A percentile compares a stretch with the other conserved stretches of the same genome.
phyloP scores from a whole-genome alignment of 495 filamentous ascomycete species.

The Aspergillus taichungensis region DNA sequence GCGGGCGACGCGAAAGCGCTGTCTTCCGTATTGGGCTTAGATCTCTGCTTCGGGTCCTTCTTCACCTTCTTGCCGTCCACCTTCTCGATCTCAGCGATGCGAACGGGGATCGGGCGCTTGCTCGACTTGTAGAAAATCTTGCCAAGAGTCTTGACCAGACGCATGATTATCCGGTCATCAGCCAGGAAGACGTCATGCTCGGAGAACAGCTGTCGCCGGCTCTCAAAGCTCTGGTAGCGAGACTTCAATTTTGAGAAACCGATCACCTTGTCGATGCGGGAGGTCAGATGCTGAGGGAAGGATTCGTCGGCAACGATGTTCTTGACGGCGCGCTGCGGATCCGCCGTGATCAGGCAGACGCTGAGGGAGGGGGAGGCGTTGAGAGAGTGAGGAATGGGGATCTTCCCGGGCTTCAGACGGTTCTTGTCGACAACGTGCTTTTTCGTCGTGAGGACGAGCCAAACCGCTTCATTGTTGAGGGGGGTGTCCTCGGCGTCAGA shows the following conservation, averaged over 20 bases:
- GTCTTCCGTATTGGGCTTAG: slow-evolving; percentile 26
- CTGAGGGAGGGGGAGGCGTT: slow-evolving; percentile 51
- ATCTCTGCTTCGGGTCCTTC: slow-evolving; percentile 33
- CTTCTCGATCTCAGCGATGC: slow-evolving; percentile 53
- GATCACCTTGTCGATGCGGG: slow-evolving; percentile 72
- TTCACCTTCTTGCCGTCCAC: slow-evolving; percentile 59
- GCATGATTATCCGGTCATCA: slow-evolving; percentile 72
- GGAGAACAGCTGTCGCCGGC: slow-evolving; percentile 67
- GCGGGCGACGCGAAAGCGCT: slow-evolving; percentile 38
- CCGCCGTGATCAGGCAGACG: slow-evolving; percentile 75
- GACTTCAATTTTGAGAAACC: slow-evolving; percentile 72
- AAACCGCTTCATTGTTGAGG: slow-evolving; percentile 57
- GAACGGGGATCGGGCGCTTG: slow-evolving; percentile 85
- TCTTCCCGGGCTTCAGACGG: slow-evolving; percentile 69
- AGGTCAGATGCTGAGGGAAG: slow-evolving; percentile 63
- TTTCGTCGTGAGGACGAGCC: slow-evolving; percentile 84
- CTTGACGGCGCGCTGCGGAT: slow-evolving; percentile 86
- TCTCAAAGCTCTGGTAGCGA: slow-evolving; percentile 82
- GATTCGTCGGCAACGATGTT: slow-evolving; percentile 66
- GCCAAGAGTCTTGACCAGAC: slow-evolving; percentile 67
- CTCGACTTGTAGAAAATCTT: slow-evolving; percentile 78
- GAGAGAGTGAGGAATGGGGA: slow-evolving; percentile 58
- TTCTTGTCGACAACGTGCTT: slow-evolving; percentile 70
- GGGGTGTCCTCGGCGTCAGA: slow-evolving; percentile 33
- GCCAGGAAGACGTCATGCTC: slow-evolving; percentile 86